Percentiles rank a stretch among this genome's conserved stretches.
Conservation (phyloP, 768 basidiomycete genomes). For the Boletus pseudopeckii region DNA sequence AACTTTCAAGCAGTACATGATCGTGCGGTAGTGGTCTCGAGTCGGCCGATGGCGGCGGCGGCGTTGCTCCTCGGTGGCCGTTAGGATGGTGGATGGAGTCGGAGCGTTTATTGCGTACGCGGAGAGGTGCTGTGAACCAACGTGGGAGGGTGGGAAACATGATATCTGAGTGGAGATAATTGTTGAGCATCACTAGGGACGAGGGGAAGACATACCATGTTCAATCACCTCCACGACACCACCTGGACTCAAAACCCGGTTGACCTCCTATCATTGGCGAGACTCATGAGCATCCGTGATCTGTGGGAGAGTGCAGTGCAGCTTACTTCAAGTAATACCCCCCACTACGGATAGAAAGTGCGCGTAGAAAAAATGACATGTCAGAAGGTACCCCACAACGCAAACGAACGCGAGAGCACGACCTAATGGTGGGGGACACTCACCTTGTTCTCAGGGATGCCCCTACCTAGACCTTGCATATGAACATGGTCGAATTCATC, state of each 20-base stretch:
- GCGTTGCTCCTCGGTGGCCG: slow-evolving; percentile 33
- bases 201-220: slow-evolving; percentile 48
- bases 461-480: slow-evolving; percentile 59
- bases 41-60: slow-evolving; percentile 32
- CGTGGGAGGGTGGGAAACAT: slow-evolving; percentile 72
- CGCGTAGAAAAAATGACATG: neutral
- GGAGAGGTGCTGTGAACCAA: slow-evolving; percentile 74
- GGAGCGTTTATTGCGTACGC: slow-evolving; percentile 45
- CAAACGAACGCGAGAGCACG: neutral
- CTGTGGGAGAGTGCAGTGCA: neutral
- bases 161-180: slow-evolving; percentile 46
- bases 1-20: slow-evolving; percentile 65
- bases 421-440: neutral
- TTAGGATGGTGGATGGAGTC: slow-evolving; percentile 53
- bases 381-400: slow-evolving; percentile 3
- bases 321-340: slow-evolving; percentile 57
- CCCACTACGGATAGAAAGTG: slow-evolving; percentile 48
- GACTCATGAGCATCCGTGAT: neutral
- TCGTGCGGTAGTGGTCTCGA: slow-evolving; percentile 49
- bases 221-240: slow-evolving; percentile 71
- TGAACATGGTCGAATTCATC: slow-evolving; percentile 84
- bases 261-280: slow-evolving; percentile 55
- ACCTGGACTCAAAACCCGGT: slow-evolving; percentile 64
- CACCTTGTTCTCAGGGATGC: slow-evolving; percentile 75
- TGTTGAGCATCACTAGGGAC: neutral